Evolutionary conservation across 805 yeast species (phyloP).

Genomic region (Trichomonascus vanleenenianus): DNA sequence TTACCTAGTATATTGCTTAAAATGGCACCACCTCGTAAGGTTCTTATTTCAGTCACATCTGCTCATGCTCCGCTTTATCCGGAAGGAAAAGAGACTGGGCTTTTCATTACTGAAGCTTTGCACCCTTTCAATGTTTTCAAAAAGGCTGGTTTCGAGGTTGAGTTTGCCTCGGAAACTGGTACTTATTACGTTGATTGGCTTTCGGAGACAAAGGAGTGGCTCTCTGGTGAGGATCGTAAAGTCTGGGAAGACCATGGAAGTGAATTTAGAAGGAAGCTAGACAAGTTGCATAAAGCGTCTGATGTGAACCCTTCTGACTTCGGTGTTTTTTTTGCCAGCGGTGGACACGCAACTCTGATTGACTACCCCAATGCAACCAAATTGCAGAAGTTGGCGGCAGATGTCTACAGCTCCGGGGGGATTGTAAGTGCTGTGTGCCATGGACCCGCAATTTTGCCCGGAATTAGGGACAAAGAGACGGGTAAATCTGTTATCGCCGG

Average conservation of each 20-base stretch:
- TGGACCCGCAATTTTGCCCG: slow-evolving; percentile 54
- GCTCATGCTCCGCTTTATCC: slow-evolving; percentile 37
- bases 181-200: slow-evolving; percentile 50
- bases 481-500: slow-evolving; percentile 44
- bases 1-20: too few relatives aligned
- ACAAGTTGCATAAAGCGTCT: slow-evolving; percentile 38
- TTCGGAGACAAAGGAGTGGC: slow-evolving; percentile 37
- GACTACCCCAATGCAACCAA: slow-evolving; percentile 48
- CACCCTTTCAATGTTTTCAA: slow-evolving; percentile 49
- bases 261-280: slow-evolving; percentile 34
- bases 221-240: slow-evolving; percentile 38
- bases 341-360: slow-evolving; percentile 56
- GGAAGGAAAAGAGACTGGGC: slow-evolving; percentile 56
- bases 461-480: slow-evolving; percentile 34
- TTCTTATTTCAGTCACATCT: slow-evolving; percentile 16
- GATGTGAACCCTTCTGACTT: slow-evolving; percentile 44
- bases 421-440: slow-evolving; percentile 61
- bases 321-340: slow-evolving; percentile 52
- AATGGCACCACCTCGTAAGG: slow-evolving; percentile 4
- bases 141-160: slow-evolving; percentile 44
- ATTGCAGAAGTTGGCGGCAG: slow-evolving; percentile 39
- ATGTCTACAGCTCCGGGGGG: slow-evolving; percentile 44
- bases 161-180: slow-evolving; percentile 53
- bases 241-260: slow-evolving; percentile 34
- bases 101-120: slow-evolving; percentile 49